These are phyloP conservation scores for Aurinia saxatilis DNA, from an alignment of 345 rosid species.

Conservation along the genomic window DNA sequence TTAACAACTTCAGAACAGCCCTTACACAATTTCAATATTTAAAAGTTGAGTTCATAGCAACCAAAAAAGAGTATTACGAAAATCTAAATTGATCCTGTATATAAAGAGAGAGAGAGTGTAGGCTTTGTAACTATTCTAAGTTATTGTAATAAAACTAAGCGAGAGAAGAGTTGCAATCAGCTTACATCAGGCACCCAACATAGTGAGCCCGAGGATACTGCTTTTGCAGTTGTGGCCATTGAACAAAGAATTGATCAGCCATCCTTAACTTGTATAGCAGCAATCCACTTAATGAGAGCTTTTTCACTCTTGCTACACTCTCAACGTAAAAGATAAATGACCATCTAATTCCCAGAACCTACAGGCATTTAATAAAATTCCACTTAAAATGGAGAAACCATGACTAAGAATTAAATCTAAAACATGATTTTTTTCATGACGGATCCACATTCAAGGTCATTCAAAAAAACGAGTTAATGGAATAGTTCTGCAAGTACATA, in stretches of 20 bases:
- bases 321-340: conserved; percentile 74
- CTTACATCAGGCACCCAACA: conserved; percentile 84
- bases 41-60: conserved; percentile 7
- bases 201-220: conserved; percentile 60
- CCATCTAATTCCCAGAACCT: conserved; percentile 82
- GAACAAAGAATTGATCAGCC: conserved; percentile 85
- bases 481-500: neutral
- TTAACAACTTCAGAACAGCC: neutral
- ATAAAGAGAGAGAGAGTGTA: conserved; percentile 9
- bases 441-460: neutral
- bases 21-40: neutral
- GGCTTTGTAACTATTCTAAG: conserved; percentile 13
- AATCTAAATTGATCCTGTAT: neutral
- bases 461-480: neutral
- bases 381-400: neutral
- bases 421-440: neutral
- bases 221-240: conserved; percentile 77
- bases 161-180: conserved; percentile 17
- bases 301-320: conserved; percentile 87
- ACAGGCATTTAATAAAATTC: conserved; percentile 1
- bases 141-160: neutral
- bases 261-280: conserved; percentile 64
- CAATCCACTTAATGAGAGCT: conserved; percentile 82
- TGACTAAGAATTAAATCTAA: neutral
- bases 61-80: neutral